Evolutionary conservation across 129 eudicot species (phyloP), one percentile per base, ranked within the genome.

Genomic region (Artemisia tridentata): DNA sequence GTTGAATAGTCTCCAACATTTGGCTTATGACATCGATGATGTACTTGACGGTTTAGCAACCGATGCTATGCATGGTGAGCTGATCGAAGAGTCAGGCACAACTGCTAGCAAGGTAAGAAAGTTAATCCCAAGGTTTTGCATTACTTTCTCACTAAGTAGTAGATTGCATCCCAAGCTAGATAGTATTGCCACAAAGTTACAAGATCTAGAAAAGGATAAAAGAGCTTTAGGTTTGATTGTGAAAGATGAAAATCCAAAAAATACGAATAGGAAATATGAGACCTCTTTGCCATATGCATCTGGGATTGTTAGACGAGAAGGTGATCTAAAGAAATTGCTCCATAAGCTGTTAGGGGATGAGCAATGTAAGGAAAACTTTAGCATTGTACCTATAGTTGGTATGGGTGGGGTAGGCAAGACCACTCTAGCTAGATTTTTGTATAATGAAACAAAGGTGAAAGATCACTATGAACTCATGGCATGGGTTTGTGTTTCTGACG

Each of bases 401-500:
- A 7, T 38, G 51, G 68, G 68, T 63, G 68, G 69, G 9, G 54
- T 65, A 1, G 71, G 71, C 0, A 66, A 47, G 55, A 66, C 58
- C 41, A 66, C 71, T 20, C 19, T 66, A 21, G 71, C 71, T 66
- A 47, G 38, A 23, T 1, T 20, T 14, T 20, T 66, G 57, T 66
- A 47, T 14, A 47, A 66, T 0, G 57, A 66, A 9, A 4, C 12
- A 6, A 0, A 13, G 0, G 71, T 66, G 71, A 20, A 46, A 12
- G 38, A 7, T 2, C 41, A 41, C 67, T 86, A 80, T 69, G 46
- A 78, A 57, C 54, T 80, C 18, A 67, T 18, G 19, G 72, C 72
- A 6, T 86, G 91, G 91, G 80, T 72, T 2, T 79, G 79, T 66
- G 82, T 82, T 17, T 62, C 87, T 8, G 81, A 71, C 12, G 81